phyloP scores from a whole-genome alignment of 257 asterid species.

The Przewalskia tangutica region DNA sequence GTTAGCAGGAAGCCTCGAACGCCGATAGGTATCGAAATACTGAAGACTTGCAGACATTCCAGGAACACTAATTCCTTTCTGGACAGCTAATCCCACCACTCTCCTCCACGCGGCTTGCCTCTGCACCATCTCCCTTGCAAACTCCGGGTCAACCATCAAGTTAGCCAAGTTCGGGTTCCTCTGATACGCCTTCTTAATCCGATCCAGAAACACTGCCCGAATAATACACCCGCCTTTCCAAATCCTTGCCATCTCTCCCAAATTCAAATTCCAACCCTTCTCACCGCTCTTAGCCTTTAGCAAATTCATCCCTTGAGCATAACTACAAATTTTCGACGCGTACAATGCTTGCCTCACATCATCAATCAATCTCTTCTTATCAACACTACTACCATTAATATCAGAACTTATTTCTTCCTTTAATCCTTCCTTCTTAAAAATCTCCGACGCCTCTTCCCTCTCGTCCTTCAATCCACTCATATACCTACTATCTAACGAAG shows the following conservation, averaged over 20 bases:
- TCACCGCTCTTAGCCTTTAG: slow-evolving; percentile 75
- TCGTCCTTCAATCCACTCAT: slow-evolving; percentile 92
- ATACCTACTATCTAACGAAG: slow-evolving; percentile 65
- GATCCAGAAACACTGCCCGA: slow-evolving; percentile 85
- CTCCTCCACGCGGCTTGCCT: slow-evolving; percentile 93
- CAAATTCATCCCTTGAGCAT: slow-evolving; percentile 94
- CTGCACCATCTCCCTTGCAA: slow-evolving; percentile 91
- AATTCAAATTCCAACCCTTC: slow-evolving; percentile 81
- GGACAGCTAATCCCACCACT: slow-evolving; percentile 68
- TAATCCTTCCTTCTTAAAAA: slow-evolving; percentile 53
- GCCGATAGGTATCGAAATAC: slow-evolving; percentile 82
- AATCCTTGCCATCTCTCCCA: slow-evolving; percentile 83
- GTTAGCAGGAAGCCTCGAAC: slow-evolving; percentile 76
- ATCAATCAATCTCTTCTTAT: slow-evolving; percentile 70
- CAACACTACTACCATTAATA: slow-evolving; percentile 27
- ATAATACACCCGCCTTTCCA: slow-evolving; percentile 98
- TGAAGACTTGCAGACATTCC: slow-evolving; percentile 92
- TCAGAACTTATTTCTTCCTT: slow-evolving; percentile 32
- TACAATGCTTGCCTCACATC: slow-evolving; percentile 95
- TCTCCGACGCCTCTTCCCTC: slow-evolving; percentile 47
- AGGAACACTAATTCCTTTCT: slow-evolving; percentile 68
- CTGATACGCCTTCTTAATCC: slow-evolving; percentile 87
- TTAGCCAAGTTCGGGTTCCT: slow-evolving; percentile 65
- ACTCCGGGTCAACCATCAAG: slow-evolving; percentile 77
- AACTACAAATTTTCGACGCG: slow-evolving; percentile 86